These are phyloP conservation scores for Dactylorhiza incarnata DNA, from an alignment of 106 monocot genomes.

Conservation along the genomic window DNA sequence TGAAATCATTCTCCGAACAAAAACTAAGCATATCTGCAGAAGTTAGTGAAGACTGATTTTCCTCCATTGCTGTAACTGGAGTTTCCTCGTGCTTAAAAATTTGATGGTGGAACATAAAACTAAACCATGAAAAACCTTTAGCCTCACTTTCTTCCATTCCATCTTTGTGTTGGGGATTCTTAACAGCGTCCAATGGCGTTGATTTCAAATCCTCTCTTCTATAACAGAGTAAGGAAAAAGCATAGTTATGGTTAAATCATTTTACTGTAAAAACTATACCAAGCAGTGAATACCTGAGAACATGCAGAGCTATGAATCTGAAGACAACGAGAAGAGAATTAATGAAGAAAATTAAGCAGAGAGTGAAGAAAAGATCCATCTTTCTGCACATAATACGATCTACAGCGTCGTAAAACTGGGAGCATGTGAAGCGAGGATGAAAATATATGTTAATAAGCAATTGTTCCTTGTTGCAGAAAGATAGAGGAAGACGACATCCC, in stretches of 20 bases:
- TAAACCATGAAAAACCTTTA: conserved; percentile 13
- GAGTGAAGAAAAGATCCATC: conserved; percentile 22
- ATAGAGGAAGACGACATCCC: neutral
- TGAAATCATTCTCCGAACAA: conserved; percentile 31
- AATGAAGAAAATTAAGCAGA: conserved; percentile 20
- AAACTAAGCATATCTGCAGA: conserved; percentile 24
- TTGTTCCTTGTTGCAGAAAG: neutral
- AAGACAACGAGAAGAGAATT: conserved; percentile 10
- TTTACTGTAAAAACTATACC: neutral
- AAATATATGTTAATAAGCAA: neutral
- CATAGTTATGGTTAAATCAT: neutral
- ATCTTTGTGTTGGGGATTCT: neutral
- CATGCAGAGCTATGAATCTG: conserved; percentile 14
- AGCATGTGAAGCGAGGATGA: neutral
- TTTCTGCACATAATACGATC: neutral
- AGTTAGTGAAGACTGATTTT: conserved; percentile 1
- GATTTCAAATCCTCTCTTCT: conserved; percentile 6
- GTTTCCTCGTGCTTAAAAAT: conserved; percentile 7
- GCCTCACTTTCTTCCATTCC: neutral
- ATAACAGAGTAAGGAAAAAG: conserved; percentile 7
- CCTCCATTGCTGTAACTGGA: neutral
- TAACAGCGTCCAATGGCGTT: neutral
- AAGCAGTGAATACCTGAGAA: conserved; percentile 25
- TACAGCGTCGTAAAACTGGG: neutral
- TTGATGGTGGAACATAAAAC: conserved; percentile 52